Evolutionary conservation across 108 stramenopile genomes (phyloP), one percentile per base, ranked within the genome.

Genomic region (Skeletonema potamos): DNA sequence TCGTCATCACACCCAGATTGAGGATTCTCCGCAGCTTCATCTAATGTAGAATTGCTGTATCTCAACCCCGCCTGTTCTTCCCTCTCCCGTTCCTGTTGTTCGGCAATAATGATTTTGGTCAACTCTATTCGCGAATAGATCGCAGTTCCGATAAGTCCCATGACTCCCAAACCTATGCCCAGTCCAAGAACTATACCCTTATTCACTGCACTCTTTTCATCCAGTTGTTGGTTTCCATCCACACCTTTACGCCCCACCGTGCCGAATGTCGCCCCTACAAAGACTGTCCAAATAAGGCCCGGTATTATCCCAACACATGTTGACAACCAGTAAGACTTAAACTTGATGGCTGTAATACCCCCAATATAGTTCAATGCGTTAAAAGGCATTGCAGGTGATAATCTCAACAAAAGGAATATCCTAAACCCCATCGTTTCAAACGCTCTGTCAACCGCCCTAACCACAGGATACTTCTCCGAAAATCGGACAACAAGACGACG

Each of bases 311-410:
- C 79, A 27, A 62, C 67, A 72, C 70, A 80, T 32, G 79, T 80
- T 27, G 79, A 43, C 72, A 60, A 44, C 66, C 62, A 80, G 39
- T 80, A 80, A 18, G 62, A 39, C 0, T 41, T 18, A 54, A 73
- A 80, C 20, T 56, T 51, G 20, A 82, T 58, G 2, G 71, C 76
- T 30, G 72, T 77, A 3, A 82, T 82, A 11, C 81, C 81, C 6
- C 81, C 81, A 43, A 82, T 82, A 63, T 82, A 82, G 55, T 82
- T 82, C 64, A 82, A 36, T 1, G 81, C 81, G 63, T 82, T 82
- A 22, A 82, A 77, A 11, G 81, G 81, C 64, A 82, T 72, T 17
- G 76, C 75, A 9, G 79, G 79, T 55, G 72, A 75, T 4, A 82
- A 60, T 41, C 81, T 28, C 27, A 82, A 34, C n/a, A 82, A 56